A percentile compares a stretch with the other conserved stretches of the same genome.
Conservation (phyloP, 1,284 basidiomycete species). For the Leccinum pachyderme region DNA sequence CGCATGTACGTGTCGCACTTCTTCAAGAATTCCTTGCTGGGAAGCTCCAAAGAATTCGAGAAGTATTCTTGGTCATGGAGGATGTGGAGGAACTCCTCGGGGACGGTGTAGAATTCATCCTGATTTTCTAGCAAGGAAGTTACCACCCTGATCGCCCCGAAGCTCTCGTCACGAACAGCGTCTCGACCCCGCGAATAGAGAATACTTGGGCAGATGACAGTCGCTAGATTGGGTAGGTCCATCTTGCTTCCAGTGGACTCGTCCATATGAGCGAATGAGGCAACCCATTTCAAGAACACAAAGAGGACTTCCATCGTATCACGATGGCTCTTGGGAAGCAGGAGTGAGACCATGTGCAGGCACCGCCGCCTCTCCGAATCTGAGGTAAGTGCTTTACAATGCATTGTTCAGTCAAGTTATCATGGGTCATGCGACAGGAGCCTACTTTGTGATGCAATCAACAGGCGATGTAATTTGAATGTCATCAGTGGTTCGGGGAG, state of each 20-base stretch:
- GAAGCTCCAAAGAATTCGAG: slow-evolving; percentile 75
- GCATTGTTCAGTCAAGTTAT: slow-evolving; percentile 11
- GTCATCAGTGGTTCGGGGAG: slow-evolving; percentile 96
- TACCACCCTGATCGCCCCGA: slow-evolving; percentile 85
- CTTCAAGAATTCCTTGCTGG: slow-evolving; percentile 88
- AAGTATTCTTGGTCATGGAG: slow-evolving; percentile 88
- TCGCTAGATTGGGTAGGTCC: slow-evolving; percentile 96
- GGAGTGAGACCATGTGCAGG: slow-evolving; percentile 83
- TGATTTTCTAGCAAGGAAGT: slow-evolving; percentile 88
- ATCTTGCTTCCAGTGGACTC: slow-evolving; percentile 99
- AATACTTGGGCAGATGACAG: slow-evolving; percentile 96
- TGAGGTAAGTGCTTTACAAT: slow-evolving; percentile 61
- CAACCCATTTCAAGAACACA: slow-evolving; percentile 99
- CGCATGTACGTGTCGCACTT: slow-evolving; percentile 80
- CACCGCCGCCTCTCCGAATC: slow-evolving; percentile 81
- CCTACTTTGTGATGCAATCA: slow-evolving; percentile 87
- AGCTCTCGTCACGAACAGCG: slow-evolving; percentile 90
- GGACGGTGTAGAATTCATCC: slow-evolving; percentile 91
- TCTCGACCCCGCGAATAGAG: slow-evolving; percentile 85
- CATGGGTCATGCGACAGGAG: slow-evolving; percentile 18
- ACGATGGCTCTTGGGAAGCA: slow-evolving; percentile 91
- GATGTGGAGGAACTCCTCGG: slow-evolving; percentile 80
- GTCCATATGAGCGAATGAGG: slow-evolving; percentile 97
- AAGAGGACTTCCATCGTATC: slow-evolving; percentile 98
- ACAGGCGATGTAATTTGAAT: slow-evolving; percentile 87